Evolutionary conservation across 768 basidiomycete genomes (phyloP).

Genomic region (Pulveroboletus sp.): DNA sequence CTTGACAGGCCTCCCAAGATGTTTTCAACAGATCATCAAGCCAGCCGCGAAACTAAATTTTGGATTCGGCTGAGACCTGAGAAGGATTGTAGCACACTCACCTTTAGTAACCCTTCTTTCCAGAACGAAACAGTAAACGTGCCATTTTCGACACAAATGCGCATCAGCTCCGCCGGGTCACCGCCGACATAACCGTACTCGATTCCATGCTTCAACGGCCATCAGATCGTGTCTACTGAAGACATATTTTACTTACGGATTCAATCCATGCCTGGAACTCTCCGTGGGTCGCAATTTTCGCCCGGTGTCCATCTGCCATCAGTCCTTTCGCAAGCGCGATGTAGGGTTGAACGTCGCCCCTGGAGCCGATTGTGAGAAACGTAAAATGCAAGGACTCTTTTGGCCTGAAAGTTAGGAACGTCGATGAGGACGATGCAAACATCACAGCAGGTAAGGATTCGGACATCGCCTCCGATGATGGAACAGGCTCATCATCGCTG

Average conservation of each 20-base stretch:
- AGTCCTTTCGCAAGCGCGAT: conserved; percentile 93
- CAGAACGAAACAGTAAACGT: conserved; percentile 95
- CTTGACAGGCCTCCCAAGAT: conserved; percentile 96
- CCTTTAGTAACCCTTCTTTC: conserved; percentile 87
- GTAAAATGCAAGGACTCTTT: conserved; percentile 83
- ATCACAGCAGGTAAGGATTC: conserved; percentile 86
- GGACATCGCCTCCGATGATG: conserved; percentile 53
- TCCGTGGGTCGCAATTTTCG: conserved; percentile 90
- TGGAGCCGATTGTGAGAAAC: conserved; percentile 92
- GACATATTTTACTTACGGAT: conserved; percentile 55
- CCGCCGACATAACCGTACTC: conserved; percentile 94
- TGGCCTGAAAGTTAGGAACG: conserved; percentile 96
- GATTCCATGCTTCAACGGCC: conserved; percentile 74
- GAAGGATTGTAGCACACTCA: conserved; percentile 27
- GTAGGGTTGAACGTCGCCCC: conserved; percentile 98
- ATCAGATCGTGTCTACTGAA: conserved; percentile 4
- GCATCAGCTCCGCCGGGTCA: conserved; percentile 96
- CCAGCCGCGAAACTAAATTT: conserved; percentile 89
- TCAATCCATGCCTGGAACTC: conserved; percentile 97
- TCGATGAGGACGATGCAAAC: conserved; percentile 95
- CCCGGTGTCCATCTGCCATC: conserved; percentile 84
- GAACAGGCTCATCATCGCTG: conserved; percentile 40
- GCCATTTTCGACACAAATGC: conserved; percentile 97
- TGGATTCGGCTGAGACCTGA: conserved; percentile 3
- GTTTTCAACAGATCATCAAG: conserved; percentile 93